These are phyloP conservation scores for Ogataea dorogensis DNA, from an alignment of 805 yeast species.

Conservation along the genomic window DNA sequence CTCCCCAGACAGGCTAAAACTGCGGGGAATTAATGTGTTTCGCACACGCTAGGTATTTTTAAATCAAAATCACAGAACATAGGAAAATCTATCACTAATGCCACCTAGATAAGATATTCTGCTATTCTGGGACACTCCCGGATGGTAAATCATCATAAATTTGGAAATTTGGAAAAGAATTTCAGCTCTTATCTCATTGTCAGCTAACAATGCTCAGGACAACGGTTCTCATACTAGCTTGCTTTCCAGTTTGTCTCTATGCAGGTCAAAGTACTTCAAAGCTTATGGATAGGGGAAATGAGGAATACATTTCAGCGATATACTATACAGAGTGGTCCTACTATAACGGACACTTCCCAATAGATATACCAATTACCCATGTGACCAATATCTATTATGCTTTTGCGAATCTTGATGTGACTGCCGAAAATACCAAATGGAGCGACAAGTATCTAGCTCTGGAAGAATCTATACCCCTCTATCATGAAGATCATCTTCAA, in stretches of 20 bases:
- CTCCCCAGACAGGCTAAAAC: no score
- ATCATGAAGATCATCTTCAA: background rate
- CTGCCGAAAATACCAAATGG: conserved; percentile 45
- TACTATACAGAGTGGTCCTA: conserved; percentile 67
- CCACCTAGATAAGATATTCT: background rate
- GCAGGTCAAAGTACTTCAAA: background rate
- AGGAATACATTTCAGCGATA: conserved; percentile 22
- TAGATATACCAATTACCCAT: conserved; percentile 54
- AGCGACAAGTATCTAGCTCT: conserved; percentile 70
- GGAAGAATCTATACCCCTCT: conserved; percentile 29
- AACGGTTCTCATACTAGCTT: no score
- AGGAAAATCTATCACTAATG: background rate
- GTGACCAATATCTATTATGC: conserved; percentile 77
- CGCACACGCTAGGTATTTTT: background rate
- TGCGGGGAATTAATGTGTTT: no score
- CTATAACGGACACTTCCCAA: conserved; percentile 60
- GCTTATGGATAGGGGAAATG: background rate
- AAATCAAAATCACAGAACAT: background rate
- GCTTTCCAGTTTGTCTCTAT: background rate
- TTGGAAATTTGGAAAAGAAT: no score
- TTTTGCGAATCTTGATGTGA: conserved; percentile 58
- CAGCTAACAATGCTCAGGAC: no score
- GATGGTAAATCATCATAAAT: no score
- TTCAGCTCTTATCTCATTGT: no score
- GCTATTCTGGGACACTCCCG: background rate